Evolutionary conservation across 1,139 yeast genomes (phyloP), one percentile per base, ranked within the genome.

Genomic region (Pichia inconspicua): DNA sequence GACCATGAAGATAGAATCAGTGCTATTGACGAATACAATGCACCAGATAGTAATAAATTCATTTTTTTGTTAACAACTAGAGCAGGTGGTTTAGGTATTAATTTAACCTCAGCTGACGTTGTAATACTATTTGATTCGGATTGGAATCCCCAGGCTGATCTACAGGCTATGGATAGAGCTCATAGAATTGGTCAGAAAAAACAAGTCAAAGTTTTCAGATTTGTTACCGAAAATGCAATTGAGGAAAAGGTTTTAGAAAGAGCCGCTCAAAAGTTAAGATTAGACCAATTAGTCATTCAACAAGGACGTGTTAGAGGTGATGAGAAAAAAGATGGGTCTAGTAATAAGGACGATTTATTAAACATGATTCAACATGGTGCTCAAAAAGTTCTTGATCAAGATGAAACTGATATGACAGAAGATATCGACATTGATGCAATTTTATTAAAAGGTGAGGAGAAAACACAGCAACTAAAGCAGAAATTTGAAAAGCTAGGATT

Each of bases 351-450:
- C 58, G 97, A 92, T 59, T 75, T 92, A 57, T 73, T 92, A 22
- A 85, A 84, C 42, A 92, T 92, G 97, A 92, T 92, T 65, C 97
- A 92, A 64, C 96, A 87, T 64, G 98, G 98, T 55, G 98, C 97
- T 1, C 84, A 86, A 58, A 81, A 82, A 49, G 94, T 92, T 7
- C 84, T 92, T 62, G 83, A 81, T 51, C 65, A 71, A 41, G 68
- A 63, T 28, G 63, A 61, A 5, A 61, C 60, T 19, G 61, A 62
- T 19, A 60, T 63, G 19, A 57, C 65, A 2, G 70, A 74, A 58
- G 71, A 78, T 35, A 86, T 83, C 52, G 96, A 89, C 62, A 82
- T 92, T 54, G 98, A 50, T 34, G 43, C 40, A 19, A 82, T 92
- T 55, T 73, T 92, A 58, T 71, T 76, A 45, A 74, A 78, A 57